A percentile compares a stretch with the other conserved stretches of the same genome.
Evolutionary conservation across 2,329 filamentous ascomycete genomes (phyloP).

Genomic region (Bipolaris bicolor): DNA sequence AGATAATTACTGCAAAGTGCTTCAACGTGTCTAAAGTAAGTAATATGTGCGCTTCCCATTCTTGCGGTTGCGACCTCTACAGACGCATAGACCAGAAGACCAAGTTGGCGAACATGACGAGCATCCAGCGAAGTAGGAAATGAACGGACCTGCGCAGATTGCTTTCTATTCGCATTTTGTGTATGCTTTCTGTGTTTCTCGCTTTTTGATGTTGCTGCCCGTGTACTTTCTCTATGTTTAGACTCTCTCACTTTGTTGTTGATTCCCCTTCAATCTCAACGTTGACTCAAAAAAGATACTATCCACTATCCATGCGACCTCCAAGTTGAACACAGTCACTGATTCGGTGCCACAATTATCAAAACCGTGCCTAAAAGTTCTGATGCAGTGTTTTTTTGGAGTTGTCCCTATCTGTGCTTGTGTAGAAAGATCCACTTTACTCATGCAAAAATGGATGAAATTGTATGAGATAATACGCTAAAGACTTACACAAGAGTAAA

Average conservation of each 20-base stretch:
- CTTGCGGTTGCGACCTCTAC: neutral
- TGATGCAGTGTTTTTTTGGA: too few relatives aligned
- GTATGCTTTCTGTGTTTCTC: neutral
- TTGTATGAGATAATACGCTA: too few relatives aligned
- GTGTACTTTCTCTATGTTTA: neutral
- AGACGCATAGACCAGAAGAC: neutral
- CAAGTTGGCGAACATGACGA: neutral
- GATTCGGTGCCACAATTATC: neutral
- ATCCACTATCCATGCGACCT: neutral
- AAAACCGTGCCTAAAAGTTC: neutral
- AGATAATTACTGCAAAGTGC: neutral
- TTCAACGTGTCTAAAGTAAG: neutral
- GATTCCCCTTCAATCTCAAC: neutral
- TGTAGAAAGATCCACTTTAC: neutral
- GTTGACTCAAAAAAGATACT: neutral
- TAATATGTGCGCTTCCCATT: neutral
- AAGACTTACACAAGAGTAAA: too few relatives aligned
- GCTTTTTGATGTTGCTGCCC: neutral
- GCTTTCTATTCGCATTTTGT: too few relatives aligned
- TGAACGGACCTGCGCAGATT: neutral
- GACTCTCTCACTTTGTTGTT: neutral
- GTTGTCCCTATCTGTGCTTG: neutral
- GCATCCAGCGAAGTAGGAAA: neutral
- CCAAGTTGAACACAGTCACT: neutral
- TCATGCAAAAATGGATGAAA: neutral